Conservation (phyloP, 805 yeast genomes). For the Pichia nanzhaoensis region DNA sequence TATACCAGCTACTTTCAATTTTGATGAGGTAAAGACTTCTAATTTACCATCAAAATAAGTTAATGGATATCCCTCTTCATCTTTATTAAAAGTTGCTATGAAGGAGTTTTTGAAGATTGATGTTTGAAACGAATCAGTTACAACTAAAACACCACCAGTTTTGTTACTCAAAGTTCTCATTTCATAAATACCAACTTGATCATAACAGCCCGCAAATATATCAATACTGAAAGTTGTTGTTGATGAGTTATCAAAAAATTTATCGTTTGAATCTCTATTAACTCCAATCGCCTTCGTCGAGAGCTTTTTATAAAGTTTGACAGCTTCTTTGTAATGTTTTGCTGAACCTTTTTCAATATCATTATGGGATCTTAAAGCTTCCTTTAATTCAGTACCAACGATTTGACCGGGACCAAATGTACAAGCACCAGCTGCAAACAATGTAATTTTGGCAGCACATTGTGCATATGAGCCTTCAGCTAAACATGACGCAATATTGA, state of each 20-base stretch:
- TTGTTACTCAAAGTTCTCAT: constrained; percentile 80
- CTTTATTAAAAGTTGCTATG: constrained; percentile 79
- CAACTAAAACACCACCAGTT: constrained; percentile 85
- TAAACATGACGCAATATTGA: constrained; percentile 74
- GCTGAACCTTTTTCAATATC: constrained; percentile 91
- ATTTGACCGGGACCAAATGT: constrained; percentile 93
- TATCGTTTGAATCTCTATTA: constrained; percentile 32
- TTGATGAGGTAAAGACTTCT: constrained; percentile 81
- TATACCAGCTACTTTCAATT: constrained; percentile 83
- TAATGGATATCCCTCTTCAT: constrained; percentile 75
- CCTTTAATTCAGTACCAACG: constrained; percentile 85
- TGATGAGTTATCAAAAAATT: constrained; percentile 31
- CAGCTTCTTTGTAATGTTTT: constrained; percentile 80
- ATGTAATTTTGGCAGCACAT: constrained; percentile 80
- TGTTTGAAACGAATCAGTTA: constrained; percentile 91
- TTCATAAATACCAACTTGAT: constrained; percentile 91
- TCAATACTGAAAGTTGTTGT: constrained; percentile 75
- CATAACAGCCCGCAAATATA: constrained; percentile 91
- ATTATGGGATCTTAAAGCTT: constrained; percentile 95
- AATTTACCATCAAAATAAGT: constrained; percentile 89
- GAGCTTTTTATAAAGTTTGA: constrained; percentile 68
- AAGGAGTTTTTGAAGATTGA: constrained; percentile 90
- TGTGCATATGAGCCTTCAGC: constrained; percentile 79
- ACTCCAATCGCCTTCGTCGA: constrained; percentile 62
- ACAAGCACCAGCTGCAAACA: constrained; percentile 93